These are phyloP conservation scores for Lizanozyma gosingica DNA, from an alignment of 1,139 yeast species.

Conservation along the genomic window DNA sequence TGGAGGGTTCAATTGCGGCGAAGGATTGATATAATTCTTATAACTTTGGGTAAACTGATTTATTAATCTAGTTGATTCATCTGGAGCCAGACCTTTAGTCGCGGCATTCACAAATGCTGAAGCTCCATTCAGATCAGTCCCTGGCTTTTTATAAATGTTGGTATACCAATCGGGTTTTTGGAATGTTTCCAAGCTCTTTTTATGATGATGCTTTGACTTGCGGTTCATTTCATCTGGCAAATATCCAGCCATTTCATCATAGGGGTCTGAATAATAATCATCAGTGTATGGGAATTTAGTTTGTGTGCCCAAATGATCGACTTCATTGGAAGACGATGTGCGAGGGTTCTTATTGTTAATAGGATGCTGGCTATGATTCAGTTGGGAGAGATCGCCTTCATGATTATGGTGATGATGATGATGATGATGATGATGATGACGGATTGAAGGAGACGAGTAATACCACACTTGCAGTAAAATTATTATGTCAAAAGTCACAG, in stretches of 20 bases:
- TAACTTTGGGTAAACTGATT: neutral
- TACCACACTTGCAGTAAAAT: conserved; percentile 27
- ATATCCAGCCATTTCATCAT: too few species aligned
- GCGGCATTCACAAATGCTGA: conserved; percentile 54
- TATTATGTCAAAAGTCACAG: conserved; percentile 25
- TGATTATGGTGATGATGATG: conserved; percentile 2
- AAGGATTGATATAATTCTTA: neutral
- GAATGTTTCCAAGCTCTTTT: conserved; percentile 9
- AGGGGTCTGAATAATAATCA: neutral
- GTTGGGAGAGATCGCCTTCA: neutral
- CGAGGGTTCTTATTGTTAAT: neutral
- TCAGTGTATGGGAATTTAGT: neutral
- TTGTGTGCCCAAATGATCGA: neutral
- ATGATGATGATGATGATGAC: conserved; percentile 1
- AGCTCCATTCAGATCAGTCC: too few species aligned
- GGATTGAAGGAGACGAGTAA: conserved; percentile 8
- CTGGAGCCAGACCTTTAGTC: conserved; percentile 78
- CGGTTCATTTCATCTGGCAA: too few species aligned
- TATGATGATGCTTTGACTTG: neutral
- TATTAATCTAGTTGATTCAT: conserved; percentile 16
- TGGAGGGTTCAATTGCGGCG: neutral
- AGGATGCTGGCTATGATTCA: neutral
- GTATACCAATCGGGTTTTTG: conserved; percentile 35
- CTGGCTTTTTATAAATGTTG: conserved; percentile 7
- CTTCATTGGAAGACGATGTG: neutral